Evolutionary conservation across 2,329 filamentous ascomycete species (phyloP), one percentile per base, ranked within the genome.

Genomic region (Fusarium haematococcum): DNA sequence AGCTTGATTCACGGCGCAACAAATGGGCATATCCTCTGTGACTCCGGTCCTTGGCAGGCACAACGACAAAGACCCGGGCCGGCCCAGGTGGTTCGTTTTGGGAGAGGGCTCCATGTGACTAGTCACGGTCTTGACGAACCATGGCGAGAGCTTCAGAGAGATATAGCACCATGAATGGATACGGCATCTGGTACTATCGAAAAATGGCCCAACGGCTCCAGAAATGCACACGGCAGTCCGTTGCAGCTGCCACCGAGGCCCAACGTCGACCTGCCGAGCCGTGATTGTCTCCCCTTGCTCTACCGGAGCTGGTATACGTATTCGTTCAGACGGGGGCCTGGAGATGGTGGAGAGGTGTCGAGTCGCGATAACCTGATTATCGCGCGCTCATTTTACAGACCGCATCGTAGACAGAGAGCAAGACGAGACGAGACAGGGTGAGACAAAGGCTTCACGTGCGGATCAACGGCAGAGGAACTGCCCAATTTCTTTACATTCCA

Each of bases 401-500:
- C 68, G 52, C 52, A 68, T 63, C 23, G 59, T 41, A 50, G 50
- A 72, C 39, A 43, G 39, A 43, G 25, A 25, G 35, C 61, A 39
- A 62, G 63, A 68, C 27, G 57, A 68, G 65, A 74, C 64, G 68
- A 57, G 68, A 61, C 56, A 45, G 50, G 64, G 27, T 75, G 65
- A 74, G 71, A 74, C 68, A 74, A 25, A 32, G 48, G 35, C 59
- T 59, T 63, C 59, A 62, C 48, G 70, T 62, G 58, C 18, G 66
- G 35, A 62, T 43, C 35, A 25, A 68, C 62, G 63, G 65, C 56
- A 68, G 54, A 57, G 63, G 45, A 56, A 30, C 58, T 63, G 68
- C n/a, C 33, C 43, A 65, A 74, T 71, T 68, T 74, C 57, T 61
- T 37, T 37, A 25, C 71, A 74, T 74, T 74, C 71, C 71, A 60